Base-by-base conservation (phyloP, 805 yeast species). In the Yamadazyma olivae region DNA sequence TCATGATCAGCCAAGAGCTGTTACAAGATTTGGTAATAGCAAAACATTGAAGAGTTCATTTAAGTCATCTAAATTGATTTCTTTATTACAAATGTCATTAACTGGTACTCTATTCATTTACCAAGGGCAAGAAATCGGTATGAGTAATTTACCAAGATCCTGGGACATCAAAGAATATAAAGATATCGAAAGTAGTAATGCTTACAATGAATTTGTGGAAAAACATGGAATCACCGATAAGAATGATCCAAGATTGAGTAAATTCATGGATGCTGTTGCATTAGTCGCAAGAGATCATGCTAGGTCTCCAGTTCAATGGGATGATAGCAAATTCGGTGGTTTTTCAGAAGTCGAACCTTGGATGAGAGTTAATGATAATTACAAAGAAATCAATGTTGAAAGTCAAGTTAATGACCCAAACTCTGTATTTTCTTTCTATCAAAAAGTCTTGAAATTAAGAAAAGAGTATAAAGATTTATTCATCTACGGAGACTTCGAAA, bases 91-190 rank as follows among this genome's bases (percentile, higher is more conserved):
- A 42, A 37, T 63, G 9, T 49, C 77, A 10, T 61, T 75, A 44
- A 69, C 76, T 19, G 81, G 83, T 32, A 75, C 82, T 10, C 53
- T 74, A 36, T 77, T 64, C 55, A 56, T 77, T 26, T 77, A 75
- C 55, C 81, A 77, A 54, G 83, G 82, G 34, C 83, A 77, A 52
- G 83, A 77, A 47, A 58, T 77, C 41, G 82, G 78, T 22, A 71
- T 70, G 73, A 65, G 67, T 35, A 77, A 77, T 49, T 54, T 74
- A 20, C 64, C 74, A 16, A 48, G 56, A 35, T 49, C 51, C 27
- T 75, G 79, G 78, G 59, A 63, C 15, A 56, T 75, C 36, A 60
- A 58, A 14, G 76, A 75, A 48, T 77, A 75, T 55, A 54, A 61
- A 43, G 83, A 77, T 48, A 67, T 77, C 41, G 68, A 70, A 43